phyloP scores from a whole-genome alignment of 2,329 filamentous ascomycete species.

The Akanthomyces muscarius region DNA sequence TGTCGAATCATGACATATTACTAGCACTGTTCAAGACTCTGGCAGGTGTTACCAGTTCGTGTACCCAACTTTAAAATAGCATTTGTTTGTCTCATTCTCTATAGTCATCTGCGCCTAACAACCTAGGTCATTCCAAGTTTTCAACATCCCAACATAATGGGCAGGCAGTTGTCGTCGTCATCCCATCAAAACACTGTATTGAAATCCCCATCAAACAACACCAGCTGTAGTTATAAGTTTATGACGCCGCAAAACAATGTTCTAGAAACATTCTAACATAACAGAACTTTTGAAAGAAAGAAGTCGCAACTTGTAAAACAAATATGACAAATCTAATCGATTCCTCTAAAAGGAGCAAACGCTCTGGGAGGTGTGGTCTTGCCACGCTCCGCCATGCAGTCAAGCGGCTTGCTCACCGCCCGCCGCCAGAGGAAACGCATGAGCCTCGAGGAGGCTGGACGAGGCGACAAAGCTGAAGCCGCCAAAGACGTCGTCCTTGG shows the following conservation, averaged over 20 bases:
- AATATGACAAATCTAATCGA: not conserved
- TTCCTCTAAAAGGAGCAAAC: not conserved
- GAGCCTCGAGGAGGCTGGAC: conserved; percentile 51
- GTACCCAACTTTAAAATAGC: too few species aligned
- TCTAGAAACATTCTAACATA: not conserved
- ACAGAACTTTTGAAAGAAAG: not conserved
- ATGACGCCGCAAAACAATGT: not conserved
- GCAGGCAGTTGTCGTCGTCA: too few species aligned
- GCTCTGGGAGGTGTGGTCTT: not conserved
- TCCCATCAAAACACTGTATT: too few species aligned
- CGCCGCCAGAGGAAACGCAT: conserved; percentile 34
- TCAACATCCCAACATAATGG: too few species aligned
- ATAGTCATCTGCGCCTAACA: too few species aligned
- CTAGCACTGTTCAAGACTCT: too few species aligned
- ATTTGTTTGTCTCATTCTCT: too few species aligned
- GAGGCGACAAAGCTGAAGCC: conserved; percentile 62
- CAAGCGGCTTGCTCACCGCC: not conserved
- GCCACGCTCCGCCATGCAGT: conserved; percentile 15
- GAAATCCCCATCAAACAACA: not conserved
- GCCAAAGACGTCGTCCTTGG: conserved; percentile 56
- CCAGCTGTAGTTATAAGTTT: not conserved
- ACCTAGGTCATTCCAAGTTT: too few species aligned
- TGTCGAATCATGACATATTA: too few species aligned
- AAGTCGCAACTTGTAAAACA: not conserved
- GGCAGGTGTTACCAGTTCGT: too few species aligned